These are phyloP conservation scores for Phytophthora citricola DNA, from an alignment of 352 stramenopile genomes.

Conservation along the genomic window DNA sequence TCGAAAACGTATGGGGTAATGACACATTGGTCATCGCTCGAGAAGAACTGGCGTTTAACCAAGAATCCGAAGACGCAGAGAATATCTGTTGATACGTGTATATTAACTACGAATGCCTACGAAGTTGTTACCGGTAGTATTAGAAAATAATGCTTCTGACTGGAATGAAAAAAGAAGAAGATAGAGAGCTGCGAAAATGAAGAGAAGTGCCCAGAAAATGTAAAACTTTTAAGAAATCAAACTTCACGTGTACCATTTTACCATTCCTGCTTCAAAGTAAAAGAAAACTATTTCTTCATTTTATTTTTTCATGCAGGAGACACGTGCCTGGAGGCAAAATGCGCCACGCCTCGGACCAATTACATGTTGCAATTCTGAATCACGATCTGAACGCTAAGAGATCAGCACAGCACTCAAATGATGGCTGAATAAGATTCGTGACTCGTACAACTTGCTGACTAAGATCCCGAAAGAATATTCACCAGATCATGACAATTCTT, in stretches of 20 bases:
- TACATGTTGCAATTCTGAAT: neutral
- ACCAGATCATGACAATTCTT: neutral
- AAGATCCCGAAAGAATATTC: neutral
- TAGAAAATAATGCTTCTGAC: too few species aligned
- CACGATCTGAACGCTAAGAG: too few species aligned
- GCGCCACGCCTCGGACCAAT: neutral
- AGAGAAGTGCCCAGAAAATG: too few species aligned
- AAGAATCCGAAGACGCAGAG: neutral
- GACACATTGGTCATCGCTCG: slow-evolving; percentile 31
- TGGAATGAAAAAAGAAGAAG: too few species aligned
- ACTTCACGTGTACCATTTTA: too few species aligned
- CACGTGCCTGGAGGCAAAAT: neutral
- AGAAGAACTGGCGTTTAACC: slow-evolving; percentile 25
- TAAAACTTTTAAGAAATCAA: too few species aligned
- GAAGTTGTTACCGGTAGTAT: too few species aligned
- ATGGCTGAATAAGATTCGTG: slow-evolving; percentile 2
- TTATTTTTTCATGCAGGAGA: neutral
- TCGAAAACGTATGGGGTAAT: slow-evolving; percentile 16
- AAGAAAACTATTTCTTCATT: too few species aligned
- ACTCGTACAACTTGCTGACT: neutral
- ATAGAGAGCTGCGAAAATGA: too few species aligned
- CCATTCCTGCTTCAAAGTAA: too few species aligned
- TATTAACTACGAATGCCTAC: too few species aligned
- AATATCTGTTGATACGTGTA: too few species aligned
- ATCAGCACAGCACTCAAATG: neutral